phyloP scores from a whole-genome alignment of 2,329 filamentous ascomycete species.

The Ceratocystis huliohia region DNA sequence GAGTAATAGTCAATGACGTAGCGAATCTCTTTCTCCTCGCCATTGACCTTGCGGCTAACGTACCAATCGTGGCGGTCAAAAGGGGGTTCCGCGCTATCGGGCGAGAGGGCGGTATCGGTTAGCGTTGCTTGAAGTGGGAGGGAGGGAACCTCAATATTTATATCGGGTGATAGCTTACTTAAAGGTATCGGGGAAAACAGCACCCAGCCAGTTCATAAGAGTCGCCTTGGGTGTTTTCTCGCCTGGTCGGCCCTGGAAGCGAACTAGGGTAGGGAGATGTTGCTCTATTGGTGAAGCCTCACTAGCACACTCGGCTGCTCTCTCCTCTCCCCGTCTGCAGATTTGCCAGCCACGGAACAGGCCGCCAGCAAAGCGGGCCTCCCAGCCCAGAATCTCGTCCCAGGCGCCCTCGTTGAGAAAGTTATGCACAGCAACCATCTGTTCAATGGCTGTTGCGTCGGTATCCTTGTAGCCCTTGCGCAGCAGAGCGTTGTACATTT shows the following conservation, averaged over 20 bases:
- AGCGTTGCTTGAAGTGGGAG: constrained; percentile 4
- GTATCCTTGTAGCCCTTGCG: constrained; percentile 95
- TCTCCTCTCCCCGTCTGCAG: constrained; percentile 61
- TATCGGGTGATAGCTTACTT: constrained; percentile 40
- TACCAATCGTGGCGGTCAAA: constrained; percentile 99
- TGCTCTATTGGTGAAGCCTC: constrained; percentile 31
- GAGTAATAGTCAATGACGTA: constrained; percentile 98
- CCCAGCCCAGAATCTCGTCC: constrained; percentile 90
- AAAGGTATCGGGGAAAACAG: constrained; percentile 67
- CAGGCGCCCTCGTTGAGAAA: constrained; percentile 96
- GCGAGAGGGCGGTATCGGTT: constrained; percentile 22
- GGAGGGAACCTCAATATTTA: not conserved
- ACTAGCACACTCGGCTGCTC: constrained; percentile 28
- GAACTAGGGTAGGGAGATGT: constrained; percentile 58
- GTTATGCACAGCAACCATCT: constrained; percentile 97
- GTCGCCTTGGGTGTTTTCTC: constrained; percentile 86
- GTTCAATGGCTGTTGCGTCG: constrained; percentile 80
- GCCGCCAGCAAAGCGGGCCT: constrained; percentile 68
- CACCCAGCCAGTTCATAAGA: constrained; percentile 67
- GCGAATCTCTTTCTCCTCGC: constrained; percentile 61
- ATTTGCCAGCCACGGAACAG: constrained; percentile 58
- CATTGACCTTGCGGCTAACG: constrained; percentile 59
- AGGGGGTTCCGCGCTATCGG: constrained; percentile 58
- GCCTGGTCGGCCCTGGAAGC: constrained; percentile 79
- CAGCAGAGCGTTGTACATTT: constrained; percentile 98